Evolutionary conservation across 495 filamentous ascomycete species (phyloP).

Genomic region (Daldinia vernicosa): DNA sequence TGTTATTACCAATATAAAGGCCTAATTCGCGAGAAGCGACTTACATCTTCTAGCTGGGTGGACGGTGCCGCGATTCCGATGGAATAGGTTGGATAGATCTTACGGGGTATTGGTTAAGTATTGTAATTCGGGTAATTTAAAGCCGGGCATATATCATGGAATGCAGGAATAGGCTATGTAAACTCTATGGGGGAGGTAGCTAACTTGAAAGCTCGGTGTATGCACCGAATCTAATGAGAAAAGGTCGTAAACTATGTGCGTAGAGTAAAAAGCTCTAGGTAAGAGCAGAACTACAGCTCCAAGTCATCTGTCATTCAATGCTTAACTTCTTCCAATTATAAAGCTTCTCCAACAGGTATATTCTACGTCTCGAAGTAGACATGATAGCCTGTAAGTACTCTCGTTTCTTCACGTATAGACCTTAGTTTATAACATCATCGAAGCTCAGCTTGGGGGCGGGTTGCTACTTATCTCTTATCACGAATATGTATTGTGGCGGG

Average conservation of each 20-base stretch:
- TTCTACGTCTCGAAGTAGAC: not conserved
- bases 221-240: not conserved
- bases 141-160: not conserved
- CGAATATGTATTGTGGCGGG: not conserved
- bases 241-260: not conserved
- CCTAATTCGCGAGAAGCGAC: slow-evolving; percentile 26
- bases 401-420: not conserved
- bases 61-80: slow-evolving; percentile 25
- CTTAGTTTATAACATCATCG: not conserved
- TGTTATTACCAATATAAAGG: slow-evolving; percentile 36
- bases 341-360: not conserved
- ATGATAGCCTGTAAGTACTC: not conserved
- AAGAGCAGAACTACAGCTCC: not conserved
- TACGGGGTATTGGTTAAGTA: slow-evolving; percentile 7
- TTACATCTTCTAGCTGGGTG: slow-evolving; percentile 22
- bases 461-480: not conserved
- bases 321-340: not conserved
- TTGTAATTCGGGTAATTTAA: not conserved
- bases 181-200: not conserved
- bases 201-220: not conserved
- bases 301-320: not conserved
- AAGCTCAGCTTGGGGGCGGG: not conserved
- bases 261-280: not conserved
- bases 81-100: slow-evolving; percentile 7
- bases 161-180: not conserved